These are phyloP conservation scores for Dacryopinax primogenitus DNA, from an alignment of 768 basidiomycete genomes.

Conservation along the genomic window DNA sequence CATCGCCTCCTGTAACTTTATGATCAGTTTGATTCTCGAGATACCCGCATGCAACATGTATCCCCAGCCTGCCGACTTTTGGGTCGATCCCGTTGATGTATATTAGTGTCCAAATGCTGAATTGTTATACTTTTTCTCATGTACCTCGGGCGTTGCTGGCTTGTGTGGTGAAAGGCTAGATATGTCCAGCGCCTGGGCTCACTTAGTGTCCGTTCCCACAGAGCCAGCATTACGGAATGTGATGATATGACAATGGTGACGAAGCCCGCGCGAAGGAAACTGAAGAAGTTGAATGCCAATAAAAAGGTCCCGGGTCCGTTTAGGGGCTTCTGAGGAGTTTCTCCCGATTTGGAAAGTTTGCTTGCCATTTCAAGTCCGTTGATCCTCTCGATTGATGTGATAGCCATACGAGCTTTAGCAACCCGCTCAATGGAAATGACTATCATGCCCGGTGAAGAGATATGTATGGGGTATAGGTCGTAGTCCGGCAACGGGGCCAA, in stretches of 20 bases:
- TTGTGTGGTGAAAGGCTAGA: too few relatives aligned
- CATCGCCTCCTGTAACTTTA: neutral
- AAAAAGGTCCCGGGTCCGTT: neutral
- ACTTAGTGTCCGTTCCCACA: too few relatives aligned
- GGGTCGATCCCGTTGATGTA: neutral
- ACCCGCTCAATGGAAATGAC: neutral
- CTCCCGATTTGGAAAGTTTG: neutral
- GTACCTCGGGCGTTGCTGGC: too few relatives aligned
- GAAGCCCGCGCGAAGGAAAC: too few relatives aligned
- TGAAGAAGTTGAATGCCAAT: neutral
- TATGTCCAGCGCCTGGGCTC: too few relatives aligned
- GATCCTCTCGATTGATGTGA: neutral
- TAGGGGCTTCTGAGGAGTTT: neutral
- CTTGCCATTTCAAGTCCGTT: constrained; percentile 4
- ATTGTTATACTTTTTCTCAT: neutral
- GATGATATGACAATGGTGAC: too few relatives aligned
- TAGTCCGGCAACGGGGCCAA: too few relatives aligned
- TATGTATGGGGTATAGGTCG: too few relatives aligned
- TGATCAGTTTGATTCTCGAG: neutral
- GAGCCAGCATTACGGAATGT: too few relatives aligned
- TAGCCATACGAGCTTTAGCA: too few relatives aligned
- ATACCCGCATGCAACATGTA: neutral
- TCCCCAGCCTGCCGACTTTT: neutral
- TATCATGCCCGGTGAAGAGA: neutral
- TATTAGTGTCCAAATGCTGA: neutral